These are phyloP conservation scores for Halenospora varia DNA, from an alignment of 495 filamentous ascomycete genomes.

Conservation along the genomic window DNA sequence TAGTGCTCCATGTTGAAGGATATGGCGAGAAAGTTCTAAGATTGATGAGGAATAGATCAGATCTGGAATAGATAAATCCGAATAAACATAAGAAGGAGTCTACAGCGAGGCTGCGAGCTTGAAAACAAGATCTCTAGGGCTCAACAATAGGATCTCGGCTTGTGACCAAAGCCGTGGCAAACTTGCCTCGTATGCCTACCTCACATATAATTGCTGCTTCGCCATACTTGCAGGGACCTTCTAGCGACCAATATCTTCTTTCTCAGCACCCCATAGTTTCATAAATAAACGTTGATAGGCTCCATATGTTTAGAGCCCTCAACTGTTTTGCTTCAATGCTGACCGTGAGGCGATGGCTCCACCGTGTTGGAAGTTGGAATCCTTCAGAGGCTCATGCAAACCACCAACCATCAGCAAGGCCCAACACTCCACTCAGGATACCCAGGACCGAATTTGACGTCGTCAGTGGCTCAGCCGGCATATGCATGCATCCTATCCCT, in stretches of 20 bases:
- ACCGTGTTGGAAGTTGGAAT: not conserved
- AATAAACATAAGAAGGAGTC: not conserved
- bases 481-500: not conserved
- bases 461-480: not conserved
- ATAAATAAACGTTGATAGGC: not conserved
- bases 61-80: not conserved
- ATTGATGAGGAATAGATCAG: not conserved
- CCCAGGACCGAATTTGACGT: not conserved
- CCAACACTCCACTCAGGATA: not conserved
- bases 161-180: not conserved
- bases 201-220: not conserved
- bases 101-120: not conserved
- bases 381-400: not conserved
- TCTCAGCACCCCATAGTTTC: not conserved
- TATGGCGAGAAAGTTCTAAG: not conserved
- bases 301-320: not conserved
- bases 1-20: not conserved
- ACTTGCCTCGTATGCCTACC: not conserved
- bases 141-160: not conserved
- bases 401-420: not conserved
- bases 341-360: not conserved
- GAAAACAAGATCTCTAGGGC: not conserved
- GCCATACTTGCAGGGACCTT: not conserved
- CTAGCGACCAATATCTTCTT: not conserved
- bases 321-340: not conserved